phyloP scores from a whole-genome alignment of 257 asterid species.

The Solanum neorickii region DNA sequence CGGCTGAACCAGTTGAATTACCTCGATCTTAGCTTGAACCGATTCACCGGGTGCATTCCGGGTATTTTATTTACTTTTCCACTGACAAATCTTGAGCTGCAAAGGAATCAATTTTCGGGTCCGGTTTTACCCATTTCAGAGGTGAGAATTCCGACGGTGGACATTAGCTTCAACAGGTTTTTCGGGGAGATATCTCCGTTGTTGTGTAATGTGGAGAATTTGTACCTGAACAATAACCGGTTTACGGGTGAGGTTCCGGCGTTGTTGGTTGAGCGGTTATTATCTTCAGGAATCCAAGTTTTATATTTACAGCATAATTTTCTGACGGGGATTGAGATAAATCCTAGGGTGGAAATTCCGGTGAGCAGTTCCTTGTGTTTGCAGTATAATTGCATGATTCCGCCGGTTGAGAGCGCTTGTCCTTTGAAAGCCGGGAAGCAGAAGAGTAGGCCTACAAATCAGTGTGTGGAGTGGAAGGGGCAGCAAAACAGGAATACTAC shows the following conservation, averaged over 20 bases:
- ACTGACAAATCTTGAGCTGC: conserved; percentile 55
- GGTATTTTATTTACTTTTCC: conserved; percentile 46
- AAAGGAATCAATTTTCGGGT: conserved; percentile 61
- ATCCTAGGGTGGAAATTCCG: conserved; percentile 77
- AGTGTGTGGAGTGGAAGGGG: conserved; percentile 70
- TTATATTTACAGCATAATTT: conserved; percentile 79
- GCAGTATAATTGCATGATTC: conserved; percentile 91
- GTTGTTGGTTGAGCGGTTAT: conserved; percentile 57
- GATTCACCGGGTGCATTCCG: conserved; percentile 63
- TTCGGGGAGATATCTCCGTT: conserved; percentile 70
- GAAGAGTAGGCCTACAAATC: conserved; percentile 75
- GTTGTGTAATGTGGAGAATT: conserved; percentile 59
- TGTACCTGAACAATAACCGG: conserved; percentile 85
- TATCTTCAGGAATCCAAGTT: conserved; percentile 42
- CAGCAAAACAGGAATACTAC: conserved; percentile 5
- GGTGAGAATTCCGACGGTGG: conserved; percentile 61
- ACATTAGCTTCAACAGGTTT: conserved; percentile 73
- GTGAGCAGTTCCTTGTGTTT: conserved; percentile 66
- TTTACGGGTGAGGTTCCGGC: conserved; percentile 75
- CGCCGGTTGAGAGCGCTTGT: conserved; percentile 72
- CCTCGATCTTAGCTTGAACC: conserved; percentile 75
- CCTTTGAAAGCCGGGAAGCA: conserved; percentile 81
- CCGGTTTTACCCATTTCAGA: conserved; percentile 40
- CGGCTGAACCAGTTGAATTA: conserved; percentile 44
- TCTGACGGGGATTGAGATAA: conserved; percentile 72